Conservation (phyloP, 306 rosid genomes). For the Vigna radiata region DNA sequence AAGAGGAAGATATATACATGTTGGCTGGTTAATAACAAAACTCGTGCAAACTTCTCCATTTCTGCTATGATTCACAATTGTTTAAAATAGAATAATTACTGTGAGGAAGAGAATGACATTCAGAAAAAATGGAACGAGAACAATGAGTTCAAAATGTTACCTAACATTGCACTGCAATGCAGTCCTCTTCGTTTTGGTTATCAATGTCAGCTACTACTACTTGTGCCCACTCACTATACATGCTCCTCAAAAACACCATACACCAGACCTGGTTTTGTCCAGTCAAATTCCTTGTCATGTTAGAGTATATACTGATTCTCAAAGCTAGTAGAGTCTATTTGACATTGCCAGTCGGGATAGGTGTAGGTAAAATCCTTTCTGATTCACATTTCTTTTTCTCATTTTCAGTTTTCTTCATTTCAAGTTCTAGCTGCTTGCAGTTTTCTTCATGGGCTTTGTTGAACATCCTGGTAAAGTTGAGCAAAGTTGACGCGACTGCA, state of each 20-base stretch:
- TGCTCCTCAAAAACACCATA: slow-evolving; percentile 37
- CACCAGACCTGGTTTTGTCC: slow-evolving; percentile 38
- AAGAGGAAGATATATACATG: slow-evolving; percentile 49
- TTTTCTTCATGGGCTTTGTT: slow-evolving; percentile 80
- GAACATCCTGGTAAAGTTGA: slow-evolving; percentile 82
- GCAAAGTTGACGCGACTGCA: slow-evolving; percentile 80
- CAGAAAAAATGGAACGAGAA: slow-evolving; percentile 16
- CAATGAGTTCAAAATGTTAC: slow-evolving; percentile 34
- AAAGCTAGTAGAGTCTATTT: slow-evolving; percentile 42
- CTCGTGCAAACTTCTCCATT: slow-evolving; percentile 42
- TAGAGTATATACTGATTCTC: slow-evolving; percentile 41
- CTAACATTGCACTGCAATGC: slow-evolving; percentile 43
- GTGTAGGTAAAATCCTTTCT: slow-evolving; percentile 52
- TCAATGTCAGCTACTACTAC: slow-evolving; percentile 37
- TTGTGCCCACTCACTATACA: slow-evolving; percentile 32
- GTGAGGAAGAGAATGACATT: slow-evolving; percentile 14
- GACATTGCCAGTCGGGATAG: slow-evolving; percentile 61
- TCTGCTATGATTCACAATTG: slow-evolving; percentile 38
- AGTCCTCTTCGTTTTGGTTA: slow-evolving; percentile 32
- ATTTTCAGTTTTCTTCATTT: slow-evolving; percentile 69
- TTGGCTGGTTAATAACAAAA: slow-evolving; percentile 42
- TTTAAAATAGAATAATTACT: slow-evolving; percentile 22
- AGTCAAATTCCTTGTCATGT: slow-evolving; percentile 36
- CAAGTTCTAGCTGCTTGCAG: slow-evolving; percentile 75
- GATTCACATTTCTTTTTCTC: slow-evolving; percentile 65